These are phyloP conservation scores for Isoetes engelmannii DNA, from an alignment of 83 land plant species.

Conservation along the genomic window DNA sequence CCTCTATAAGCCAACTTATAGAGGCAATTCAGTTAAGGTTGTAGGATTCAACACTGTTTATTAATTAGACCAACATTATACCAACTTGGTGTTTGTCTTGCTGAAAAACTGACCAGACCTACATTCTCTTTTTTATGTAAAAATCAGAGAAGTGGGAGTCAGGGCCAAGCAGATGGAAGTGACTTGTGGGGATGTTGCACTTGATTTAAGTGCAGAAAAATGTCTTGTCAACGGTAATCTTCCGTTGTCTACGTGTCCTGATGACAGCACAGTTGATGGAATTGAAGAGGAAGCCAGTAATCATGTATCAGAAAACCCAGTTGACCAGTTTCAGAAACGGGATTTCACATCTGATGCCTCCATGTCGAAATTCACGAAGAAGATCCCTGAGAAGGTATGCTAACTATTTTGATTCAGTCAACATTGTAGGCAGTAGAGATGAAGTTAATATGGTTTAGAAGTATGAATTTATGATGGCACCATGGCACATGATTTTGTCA, in stretches of 20 bases:
- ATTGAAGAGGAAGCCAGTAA: neutral
- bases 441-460: too few species aligned
- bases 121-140: neutral
- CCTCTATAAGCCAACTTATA: too few species aligned
- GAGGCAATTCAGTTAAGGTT: too few species aligned
- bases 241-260: neutral
- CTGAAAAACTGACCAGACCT: too few species aligned
- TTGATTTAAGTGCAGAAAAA: constrained; percentile 51
- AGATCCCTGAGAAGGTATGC: constrained; percentile 8
- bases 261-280: neutral
- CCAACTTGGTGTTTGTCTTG: too few species aligned
- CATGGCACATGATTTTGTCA: too few species aligned
- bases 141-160: constrained; percentile 67
- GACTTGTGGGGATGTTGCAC: constrained; percentile 50
- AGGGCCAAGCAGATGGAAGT: constrained; percentile 52
- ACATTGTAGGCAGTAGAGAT: too few species aligned
- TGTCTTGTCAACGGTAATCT: constrained; percentile 17
- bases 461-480: too few species aligned
- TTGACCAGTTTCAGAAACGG: neutral
- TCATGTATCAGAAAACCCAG: constrained; percentile 18
- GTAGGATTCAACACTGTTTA: too few species aligned
- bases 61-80: too few species aligned
- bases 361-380: neutral
- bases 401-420: neutral
- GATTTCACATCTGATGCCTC: too few species aligned